Conservation (phyloP, 2,329 filamentous ascomycete genomes). For the Scedosporium dehoogii region DNA sequence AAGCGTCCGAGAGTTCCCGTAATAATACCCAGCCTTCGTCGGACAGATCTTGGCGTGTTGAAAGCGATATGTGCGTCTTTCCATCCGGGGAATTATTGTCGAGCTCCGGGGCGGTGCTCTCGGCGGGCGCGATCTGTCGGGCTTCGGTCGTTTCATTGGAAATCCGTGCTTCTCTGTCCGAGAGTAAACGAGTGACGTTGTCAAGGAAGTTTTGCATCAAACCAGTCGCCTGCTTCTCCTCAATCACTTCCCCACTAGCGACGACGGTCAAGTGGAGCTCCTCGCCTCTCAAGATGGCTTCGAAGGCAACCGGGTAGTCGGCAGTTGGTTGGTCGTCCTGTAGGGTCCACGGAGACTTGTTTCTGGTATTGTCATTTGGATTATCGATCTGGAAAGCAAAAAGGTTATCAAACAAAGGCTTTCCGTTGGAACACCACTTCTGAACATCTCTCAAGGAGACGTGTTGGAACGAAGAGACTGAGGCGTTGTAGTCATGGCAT, state of each 20-base stretch:
- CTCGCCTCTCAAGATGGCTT: constrained; percentile 48
- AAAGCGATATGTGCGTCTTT: not conserved
- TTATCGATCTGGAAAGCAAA: constrained; percentile 67
- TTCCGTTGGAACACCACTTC: constrained; percentile 59
- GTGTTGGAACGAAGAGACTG: constrained; percentile 63
- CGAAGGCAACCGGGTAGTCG: constrained; percentile 71
- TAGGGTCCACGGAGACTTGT: constrained; percentile 41
- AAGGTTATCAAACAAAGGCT: constrained; percentile 64
- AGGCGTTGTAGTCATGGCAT: constrained; percentile 63
- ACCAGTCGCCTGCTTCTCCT: constrained; percentile 19
- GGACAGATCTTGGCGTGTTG: not conserved
- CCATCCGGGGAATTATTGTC: not conserved
- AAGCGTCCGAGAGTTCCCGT: constrained; percentile 53
- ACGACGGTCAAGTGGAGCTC: constrained; percentile 49
- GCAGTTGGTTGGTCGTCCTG: constrained; percentile 36
- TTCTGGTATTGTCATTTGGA: constrained; percentile 11
- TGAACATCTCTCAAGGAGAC: constrained; percentile 69
- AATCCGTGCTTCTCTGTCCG: constrained; percentile 18
- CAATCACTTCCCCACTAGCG: constrained; percentile 33
- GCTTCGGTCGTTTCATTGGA: not conserved
- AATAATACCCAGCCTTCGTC: not conserved
- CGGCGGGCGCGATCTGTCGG: not conserved
- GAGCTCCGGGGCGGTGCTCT: not conserved
- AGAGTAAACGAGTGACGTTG: constrained; percentile 34
- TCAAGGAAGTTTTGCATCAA: constrained; percentile 31